phyloP scores from a whole-genome alignment of 1,284 basidiomycete genomes.

The Clitocybe nebularis region DNA sequence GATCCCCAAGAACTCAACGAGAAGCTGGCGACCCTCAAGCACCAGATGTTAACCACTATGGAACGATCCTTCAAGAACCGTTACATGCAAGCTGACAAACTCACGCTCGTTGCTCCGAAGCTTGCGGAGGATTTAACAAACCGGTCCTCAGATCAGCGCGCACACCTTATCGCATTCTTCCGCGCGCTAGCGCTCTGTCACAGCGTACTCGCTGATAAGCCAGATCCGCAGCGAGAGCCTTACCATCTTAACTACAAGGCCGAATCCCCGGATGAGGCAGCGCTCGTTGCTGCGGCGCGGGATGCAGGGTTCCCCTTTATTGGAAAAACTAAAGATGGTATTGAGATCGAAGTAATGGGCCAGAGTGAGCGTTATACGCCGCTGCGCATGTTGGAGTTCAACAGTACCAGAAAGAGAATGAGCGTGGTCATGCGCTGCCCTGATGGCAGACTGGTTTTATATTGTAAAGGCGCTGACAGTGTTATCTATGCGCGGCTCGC shows the following conservation, averaged over 20 bases:
- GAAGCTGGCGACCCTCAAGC: conserved; percentile 65
- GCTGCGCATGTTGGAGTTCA: conserved; percentile 88
- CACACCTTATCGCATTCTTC: conserved; percentile 82
- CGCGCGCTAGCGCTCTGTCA: conserved; percentile 90
- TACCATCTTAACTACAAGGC: conserved; percentile 88
- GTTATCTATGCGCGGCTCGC: conserved; percentile 88
- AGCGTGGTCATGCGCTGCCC: conserved; percentile 83
- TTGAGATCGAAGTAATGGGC: conserved; percentile 93
- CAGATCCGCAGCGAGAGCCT: conserved; percentile 62
- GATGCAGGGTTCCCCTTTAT: conserved; percentile 94
- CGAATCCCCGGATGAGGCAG: conserved; percentile 93
- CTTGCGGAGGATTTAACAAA: conserved; percentile 77
- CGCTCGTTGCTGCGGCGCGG: conserved; percentile 86
- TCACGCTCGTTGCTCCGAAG: conserved; percentile 87
- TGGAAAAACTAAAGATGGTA: conserved; percentile 64
- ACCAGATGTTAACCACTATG: conserved; percentile 78
- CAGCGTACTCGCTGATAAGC: conserved; percentile 79
- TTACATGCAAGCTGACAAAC: conserved; percentile 77
- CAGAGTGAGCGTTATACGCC: conserved; percentile 79
- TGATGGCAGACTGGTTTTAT: conserved; percentile 78
- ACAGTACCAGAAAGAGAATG: conserved; percentile 92
- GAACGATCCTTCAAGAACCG: conserved; percentile 82
- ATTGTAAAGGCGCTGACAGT: conserved; percentile 96
- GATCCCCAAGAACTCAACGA: conserved; percentile 69
- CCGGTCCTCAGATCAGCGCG: conserved; percentile 57